Evolutionary conservation across 164 flowering plant species (phyloP).

Genomic region (Nelumbo lutea): DNA sequence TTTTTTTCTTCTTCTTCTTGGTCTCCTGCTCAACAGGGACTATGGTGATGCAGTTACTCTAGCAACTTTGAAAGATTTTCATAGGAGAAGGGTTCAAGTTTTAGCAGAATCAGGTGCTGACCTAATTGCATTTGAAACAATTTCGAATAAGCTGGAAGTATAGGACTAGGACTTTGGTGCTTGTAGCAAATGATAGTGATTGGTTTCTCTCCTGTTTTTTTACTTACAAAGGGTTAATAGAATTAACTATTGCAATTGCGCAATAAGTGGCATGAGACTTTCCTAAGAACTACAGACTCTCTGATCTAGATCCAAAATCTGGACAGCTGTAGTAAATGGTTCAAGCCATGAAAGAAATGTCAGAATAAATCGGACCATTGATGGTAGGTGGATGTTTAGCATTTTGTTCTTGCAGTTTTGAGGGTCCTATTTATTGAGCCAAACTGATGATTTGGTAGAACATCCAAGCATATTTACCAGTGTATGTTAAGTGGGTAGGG

Average conservation of each 20-base stretch:
- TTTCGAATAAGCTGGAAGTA: constrained; percentile 89
- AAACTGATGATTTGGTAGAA: neutral
- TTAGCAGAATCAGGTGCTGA: constrained; percentile 84
- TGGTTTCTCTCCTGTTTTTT: neutral
- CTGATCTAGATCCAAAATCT: neutral
- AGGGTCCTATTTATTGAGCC: neutral
- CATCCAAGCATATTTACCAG: neutral
- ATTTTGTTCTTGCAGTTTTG: neutral
- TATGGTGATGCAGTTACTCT: constrained; percentile 60
- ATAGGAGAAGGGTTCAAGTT: constrained; percentile 80
- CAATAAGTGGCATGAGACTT: too few relatives aligned
- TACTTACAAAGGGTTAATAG: neutral
- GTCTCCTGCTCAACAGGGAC: neutral
- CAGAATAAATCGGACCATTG: too few relatives aligned
- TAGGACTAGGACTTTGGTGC: constrained; percentile 36
- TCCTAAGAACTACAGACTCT: neutral
- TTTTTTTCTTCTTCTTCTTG: too few relatives aligned
- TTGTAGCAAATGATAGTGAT: neutral
- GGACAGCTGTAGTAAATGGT: neutral
- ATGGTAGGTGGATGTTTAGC: too few relatives aligned
- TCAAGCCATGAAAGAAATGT: too few relatives aligned
- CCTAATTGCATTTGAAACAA: constrained; percentile 88
- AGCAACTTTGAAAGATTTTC: constrained; percentile 67
- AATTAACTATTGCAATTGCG: neutral
- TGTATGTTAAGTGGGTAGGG: neutral